phyloP scores from a whole-genome alignment of 139 green algal species.

The Gonium pectorale region DNA sequence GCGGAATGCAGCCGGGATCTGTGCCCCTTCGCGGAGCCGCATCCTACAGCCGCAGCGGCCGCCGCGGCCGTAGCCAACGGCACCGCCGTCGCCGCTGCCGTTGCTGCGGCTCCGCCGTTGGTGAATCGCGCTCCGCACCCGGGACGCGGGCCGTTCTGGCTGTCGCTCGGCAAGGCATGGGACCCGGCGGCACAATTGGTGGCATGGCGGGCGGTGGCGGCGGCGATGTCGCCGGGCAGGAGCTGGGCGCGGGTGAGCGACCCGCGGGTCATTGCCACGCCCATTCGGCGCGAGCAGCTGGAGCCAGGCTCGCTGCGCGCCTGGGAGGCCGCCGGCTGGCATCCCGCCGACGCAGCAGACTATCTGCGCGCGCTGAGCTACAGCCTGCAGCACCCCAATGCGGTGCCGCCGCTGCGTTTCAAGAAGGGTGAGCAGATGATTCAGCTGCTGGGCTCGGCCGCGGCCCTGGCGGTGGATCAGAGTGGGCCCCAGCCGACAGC shows the following conservation, averaged over 20 bases:
- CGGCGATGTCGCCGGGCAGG: neutral
- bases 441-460: neutral
- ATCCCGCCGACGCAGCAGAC: neutral
- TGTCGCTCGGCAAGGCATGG: neutral
- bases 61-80: neutral
- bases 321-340: constrained; percentile 3
- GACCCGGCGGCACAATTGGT: neutral
- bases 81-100: neutral
- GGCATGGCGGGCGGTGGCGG: neutral
- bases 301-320: neutral
- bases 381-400: neutral
- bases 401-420: constrained; percentile 3
- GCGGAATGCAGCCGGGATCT: neutral
- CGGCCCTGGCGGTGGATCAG: neutral
- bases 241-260: neutral
- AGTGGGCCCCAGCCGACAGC: neutral
- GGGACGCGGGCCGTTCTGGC: constrained; percentile 12
- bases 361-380: neutral
- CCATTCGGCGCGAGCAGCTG: neutral
- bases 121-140: constrained; percentile 22
- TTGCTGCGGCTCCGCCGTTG: neutral
- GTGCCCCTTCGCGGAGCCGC: constrained; percentile 10
- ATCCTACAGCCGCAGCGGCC: neutral
- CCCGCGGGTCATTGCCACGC: neutral
- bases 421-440: neutral